Evolutionary conservation across 441 rosid species (phyloP).

Genomic region (Arabidopsis hybrid): DNA sequence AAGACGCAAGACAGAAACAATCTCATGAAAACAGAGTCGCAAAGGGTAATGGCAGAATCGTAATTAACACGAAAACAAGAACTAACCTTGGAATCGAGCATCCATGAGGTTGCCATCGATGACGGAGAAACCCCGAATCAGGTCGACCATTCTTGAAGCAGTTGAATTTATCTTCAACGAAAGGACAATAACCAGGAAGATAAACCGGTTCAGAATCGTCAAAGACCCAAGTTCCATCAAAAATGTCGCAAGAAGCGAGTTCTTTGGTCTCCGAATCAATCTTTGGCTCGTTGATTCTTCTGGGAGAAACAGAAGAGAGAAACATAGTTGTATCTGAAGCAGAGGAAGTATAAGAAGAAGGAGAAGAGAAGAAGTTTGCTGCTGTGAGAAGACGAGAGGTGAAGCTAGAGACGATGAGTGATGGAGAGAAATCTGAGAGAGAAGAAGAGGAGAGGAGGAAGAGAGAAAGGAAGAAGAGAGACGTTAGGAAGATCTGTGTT

Average conservation of each 20-base stretch:
- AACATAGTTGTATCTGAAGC: conserved; percentile 48
- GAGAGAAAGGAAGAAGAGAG: conserved; percentile 34
- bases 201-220: conserved; percentile 53
- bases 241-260: conserved; percentile 62
- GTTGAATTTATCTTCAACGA: conserved; percentile 53
- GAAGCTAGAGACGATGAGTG: conserved; percentile 42
- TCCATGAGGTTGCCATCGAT: conserved; percentile 56
- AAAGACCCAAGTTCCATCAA: conserved; percentile 55
- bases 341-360: conserved; percentile 48
- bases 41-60: not conserved
- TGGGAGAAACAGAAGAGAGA: conserved; percentile 52
- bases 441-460: conserved; percentile 54
- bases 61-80: not conserved
- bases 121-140: conserved; percentile 49
- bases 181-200: conserved; percentile 56
- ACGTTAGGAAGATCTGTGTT: conserved; percentile 25
- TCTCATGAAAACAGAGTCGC: not conserved
- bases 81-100: conserved; percentile 57
- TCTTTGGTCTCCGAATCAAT: conserved; percentile 27
- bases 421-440: conserved; percentile 46
- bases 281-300: conserved; percentile 38
- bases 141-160: conserved; percentile 60
- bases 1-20: not conserved
- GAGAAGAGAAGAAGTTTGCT: conserved; percentile 53
- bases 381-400: conserved; percentile 55